Conservation (phyloP, 805 yeast genomes). For the Hanseniaspora osmophila region DNA sequence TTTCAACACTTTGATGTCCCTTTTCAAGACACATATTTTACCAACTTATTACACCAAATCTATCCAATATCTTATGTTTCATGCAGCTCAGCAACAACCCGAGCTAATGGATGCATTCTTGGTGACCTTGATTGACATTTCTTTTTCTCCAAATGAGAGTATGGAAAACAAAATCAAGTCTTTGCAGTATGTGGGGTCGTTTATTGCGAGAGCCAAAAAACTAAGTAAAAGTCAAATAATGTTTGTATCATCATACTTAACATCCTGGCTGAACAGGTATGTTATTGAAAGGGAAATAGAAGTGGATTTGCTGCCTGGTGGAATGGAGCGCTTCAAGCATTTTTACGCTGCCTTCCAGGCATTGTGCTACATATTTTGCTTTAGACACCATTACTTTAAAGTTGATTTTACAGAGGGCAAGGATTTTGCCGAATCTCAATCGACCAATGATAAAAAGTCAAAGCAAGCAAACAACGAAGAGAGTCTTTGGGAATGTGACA, state of each 20-base stretch:
- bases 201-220: conserved; percentile 71
- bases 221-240: conserved; percentile 59
- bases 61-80: conserved; percentile 73
- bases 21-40: conserved; percentile 68
- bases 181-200: conserved; percentile 82
- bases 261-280: conserved; percentile 73
- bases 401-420: conserved; percentile 13
- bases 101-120: conserved; percentile 77
- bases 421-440: neutral
- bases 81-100: conserved; percentile 64
- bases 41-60: conserved; percentile 88
- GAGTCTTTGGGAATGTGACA: conserved; percentile 57
- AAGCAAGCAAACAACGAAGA: neutral
- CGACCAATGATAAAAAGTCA: conserved; percentile 9
- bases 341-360: conserved; percentile 89
- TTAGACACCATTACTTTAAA: conserved; percentile 54
- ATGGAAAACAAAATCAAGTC: conserved; percentile 73
- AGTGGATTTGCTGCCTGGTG: conserved; percentile 39
- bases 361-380: conserved; percentile 79
- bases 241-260: conserved; percentile 68
- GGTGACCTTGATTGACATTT: conserved; percentile 68
- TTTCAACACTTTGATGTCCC: conserved; percentile 58
- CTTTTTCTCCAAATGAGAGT: conserved; percentile 55
- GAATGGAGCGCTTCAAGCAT: conserved; percentile 84
- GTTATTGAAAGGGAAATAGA: conserved; percentile 77